phyloP scores from a whole-genome alignment of 805 yeast genomes.

The Saturnispora silvae region DNA sequence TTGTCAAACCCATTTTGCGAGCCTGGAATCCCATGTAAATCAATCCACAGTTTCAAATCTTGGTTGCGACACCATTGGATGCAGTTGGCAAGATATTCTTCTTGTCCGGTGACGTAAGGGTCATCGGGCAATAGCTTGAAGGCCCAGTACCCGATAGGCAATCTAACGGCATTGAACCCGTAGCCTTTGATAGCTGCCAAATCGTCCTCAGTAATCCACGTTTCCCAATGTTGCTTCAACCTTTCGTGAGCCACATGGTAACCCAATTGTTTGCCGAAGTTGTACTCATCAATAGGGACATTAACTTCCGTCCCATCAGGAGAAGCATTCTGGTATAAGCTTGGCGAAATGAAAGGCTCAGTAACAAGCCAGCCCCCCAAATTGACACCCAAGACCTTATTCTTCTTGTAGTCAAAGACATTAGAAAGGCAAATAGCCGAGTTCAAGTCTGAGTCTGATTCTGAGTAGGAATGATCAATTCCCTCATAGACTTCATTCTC shows the following conservation, averaged over 20 bases:
- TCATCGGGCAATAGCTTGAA: constrained; percentile 50
- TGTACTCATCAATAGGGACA: constrained; percentile 54
- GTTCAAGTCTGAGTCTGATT: no score
- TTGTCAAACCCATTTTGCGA: constrained; percentile 95
- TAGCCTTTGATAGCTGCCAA: constrained; percentile 36
- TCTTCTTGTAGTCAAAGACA: constrained; percentile 15
- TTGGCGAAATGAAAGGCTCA: constrained; percentile 64
- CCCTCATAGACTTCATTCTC: no score
- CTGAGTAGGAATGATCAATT: no score
- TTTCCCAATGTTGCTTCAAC: constrained; percentile 43
- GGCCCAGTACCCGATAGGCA: constrained; percentile 96
- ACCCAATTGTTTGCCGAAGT: constrained; percentile 41
- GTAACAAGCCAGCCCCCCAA: constrained; percentile 67
- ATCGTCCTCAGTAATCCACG: constrained; percentile 51
- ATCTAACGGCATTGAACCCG: constrained; percentile 73
- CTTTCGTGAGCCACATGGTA: constrained; percentile 31
- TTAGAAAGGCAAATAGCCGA: not conserved
- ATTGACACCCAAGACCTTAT: constrained; percentile 35
- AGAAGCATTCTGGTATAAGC: constrained; percentile 34
- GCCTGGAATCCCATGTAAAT: constrained; percentile 94
- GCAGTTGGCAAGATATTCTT: constrained; percentile 61
- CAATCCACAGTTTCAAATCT: constrained; percentile 74
- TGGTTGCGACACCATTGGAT: constrained; percentile 59
- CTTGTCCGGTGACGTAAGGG: constrained; percentile 84
- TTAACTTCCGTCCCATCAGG: constrained; percentile 13